A percentile compares a stretch with the other conserved stretches of the same genome.
phyloP scores from a whole-genome alignment of 1,284 basidiomycete genomes.

The Ustilago loliicola region DNA sequence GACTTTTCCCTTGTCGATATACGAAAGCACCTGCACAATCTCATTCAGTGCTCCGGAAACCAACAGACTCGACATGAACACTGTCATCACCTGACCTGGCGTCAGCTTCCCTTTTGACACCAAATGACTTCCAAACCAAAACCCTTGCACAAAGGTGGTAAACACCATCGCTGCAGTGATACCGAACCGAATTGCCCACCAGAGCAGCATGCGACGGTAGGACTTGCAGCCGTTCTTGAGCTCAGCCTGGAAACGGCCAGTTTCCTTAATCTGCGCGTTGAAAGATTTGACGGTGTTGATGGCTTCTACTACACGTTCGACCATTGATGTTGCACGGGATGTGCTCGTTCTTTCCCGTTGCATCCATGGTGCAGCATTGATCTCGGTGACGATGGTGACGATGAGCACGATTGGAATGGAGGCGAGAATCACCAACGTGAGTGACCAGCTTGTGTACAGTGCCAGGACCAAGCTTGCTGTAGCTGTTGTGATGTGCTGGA shows the following conservation, averaged over 20 bases:
- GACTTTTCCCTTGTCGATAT: conserved; percentile 86
- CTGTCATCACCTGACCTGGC: conserved; percentile 87
- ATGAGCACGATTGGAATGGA: conserved; percentile 87
- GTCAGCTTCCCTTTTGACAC: conserved; percentile 80
- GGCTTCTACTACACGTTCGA: conserved; percentile 82
- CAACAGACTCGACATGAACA: conserved; percentile 96
- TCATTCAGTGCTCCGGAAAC: conserved; percentile 87
- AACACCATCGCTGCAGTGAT: conserved; percentile 80
- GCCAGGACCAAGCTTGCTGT: conserved; percentile 85
- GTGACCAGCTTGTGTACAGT: conserved; percentile 81
- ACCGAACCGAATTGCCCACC: conserved; percentile 83
- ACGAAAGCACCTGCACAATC: conserved; percentile 83
- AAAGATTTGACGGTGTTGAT: conserved; percentile 96
- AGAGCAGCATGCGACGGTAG: conserved; percentile 74
- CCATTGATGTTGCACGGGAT: conserved; percentile 80
- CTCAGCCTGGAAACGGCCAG: conserved; percentile 73
- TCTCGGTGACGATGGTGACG: conserved; percentile 79
- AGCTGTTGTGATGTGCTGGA: conserved; percentile 85
- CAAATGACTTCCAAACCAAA: conserved; percentile 93
- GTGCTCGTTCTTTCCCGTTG: conserved; percentile 78
- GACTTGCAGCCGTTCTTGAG: conserved; percentile 74
- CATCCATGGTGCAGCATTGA: conserved; percentile 75
- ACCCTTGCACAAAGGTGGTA: conserved; percentile 94
- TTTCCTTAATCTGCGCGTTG: conserved; percentile 83
- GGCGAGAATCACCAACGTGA: conserved; percentile 91